A percentile compares a stretch with the other conserved stretches of the same genome.
Conservation (phyloP, 2,329 filamentous ascomycete genomes). For the Botryotinia convoluta region DNA sequence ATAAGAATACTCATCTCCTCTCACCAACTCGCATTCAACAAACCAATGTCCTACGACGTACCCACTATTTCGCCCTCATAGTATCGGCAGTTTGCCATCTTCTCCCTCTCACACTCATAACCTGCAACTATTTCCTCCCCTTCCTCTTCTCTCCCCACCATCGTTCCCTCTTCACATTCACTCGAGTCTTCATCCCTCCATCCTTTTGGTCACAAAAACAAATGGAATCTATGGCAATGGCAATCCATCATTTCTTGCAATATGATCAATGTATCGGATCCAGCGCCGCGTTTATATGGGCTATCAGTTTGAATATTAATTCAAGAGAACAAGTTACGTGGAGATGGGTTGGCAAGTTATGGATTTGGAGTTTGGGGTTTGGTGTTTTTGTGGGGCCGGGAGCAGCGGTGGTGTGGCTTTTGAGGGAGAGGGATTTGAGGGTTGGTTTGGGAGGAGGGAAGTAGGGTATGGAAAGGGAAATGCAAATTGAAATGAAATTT, state of each 20-base stretch:
- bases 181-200: neutral
- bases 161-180: neutral
- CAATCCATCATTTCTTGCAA: neutral
- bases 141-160: neutral
- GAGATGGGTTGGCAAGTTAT: fast-evolving
- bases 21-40: no score
- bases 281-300: neutral
- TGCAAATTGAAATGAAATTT: no score
- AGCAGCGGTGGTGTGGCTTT: neutral
- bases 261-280: neutral
- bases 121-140: neutral
- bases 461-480: no score
- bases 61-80: neutral
- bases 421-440: neutral
- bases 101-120: neutral
- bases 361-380: neutral
- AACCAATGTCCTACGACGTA: neutral
- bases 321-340: neutral
- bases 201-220: neutral
- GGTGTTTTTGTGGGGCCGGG: no score
- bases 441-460: no score
- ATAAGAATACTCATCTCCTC: no score
- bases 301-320: neutral
- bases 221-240: neutral
- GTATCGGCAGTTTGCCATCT: neutral